Percentiles rank a stretch among this genome's conserved stretches.
Conservation (phyloP, 148 eudicot genomes). For the Salicornia ramosissima region DNA sequence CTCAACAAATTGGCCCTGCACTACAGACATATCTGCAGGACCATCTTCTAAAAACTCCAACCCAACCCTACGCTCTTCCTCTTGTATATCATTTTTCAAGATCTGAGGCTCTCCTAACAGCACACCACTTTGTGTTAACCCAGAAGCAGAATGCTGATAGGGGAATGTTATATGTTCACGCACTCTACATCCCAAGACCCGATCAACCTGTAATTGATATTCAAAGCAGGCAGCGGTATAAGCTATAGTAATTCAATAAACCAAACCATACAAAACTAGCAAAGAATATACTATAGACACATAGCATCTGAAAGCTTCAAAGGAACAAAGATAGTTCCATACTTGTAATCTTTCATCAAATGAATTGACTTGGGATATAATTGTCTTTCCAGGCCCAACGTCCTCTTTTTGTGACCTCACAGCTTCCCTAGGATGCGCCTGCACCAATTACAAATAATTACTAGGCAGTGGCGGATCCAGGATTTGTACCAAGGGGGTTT, state of each 20-base stretch:
- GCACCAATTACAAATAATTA: slow-evolving; percentile 16
- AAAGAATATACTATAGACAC: neutral
- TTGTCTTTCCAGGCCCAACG: slow-evolving; percentile 23
- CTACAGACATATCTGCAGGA: slow-evolving; percentile 29
- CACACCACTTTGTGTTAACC: slow-evolving; percentile 23
- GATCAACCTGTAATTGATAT: slow-evolving; percentile 63
- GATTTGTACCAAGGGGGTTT: no score
- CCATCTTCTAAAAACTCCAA: slow-evolving; percentile 29
- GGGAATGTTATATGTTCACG: slow-evolving; percentile 30
- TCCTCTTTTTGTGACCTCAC: slow-evolving; percentile 27
- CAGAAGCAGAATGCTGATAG: slow-evolving; percentile 23
- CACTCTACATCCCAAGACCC: slow-evolving; percentile 84
- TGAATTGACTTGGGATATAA: slow-evolving; percentile 25
- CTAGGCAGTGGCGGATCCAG: no score
- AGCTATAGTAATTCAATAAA: slow-evolving; percentile 3
- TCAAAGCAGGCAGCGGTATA: neutral
- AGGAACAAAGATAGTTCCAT: neutral
- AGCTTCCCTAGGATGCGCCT: slow-evolving; percentile 32
- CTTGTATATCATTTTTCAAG: slow-evolving; percentile 31
- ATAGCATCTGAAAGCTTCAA: neutral
- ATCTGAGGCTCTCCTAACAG: slow-evolving; percentile 28
- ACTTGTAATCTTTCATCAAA: slow-evolving; percentile 59
- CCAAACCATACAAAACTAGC: neutral
- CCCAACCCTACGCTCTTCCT: slow-evolving; percentile 29
- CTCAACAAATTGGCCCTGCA: slow-evolving; percentile 24